A percentile compares a stretch with the other conserved stretches of the same genome.
phyloP scores from a whole-genome alignment of 2,329 filamentous ascomycete species.

The Macroventuria anomochaeta region DNA sequence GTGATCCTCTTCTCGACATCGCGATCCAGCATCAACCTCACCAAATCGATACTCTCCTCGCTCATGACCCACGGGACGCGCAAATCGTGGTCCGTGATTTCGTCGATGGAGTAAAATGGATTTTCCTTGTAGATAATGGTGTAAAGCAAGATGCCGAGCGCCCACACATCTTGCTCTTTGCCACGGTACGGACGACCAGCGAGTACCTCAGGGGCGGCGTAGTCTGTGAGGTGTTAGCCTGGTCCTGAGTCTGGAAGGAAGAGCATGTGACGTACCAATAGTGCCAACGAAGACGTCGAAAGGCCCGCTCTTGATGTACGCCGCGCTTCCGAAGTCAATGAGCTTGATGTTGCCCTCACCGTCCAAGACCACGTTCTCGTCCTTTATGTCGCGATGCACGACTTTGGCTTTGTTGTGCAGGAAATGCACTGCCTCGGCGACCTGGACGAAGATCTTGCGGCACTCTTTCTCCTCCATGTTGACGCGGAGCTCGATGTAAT shows the following conservation, averaged over 20 bases:
- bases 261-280: conserved; percentile 71
- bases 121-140: conserved; percentile 99
- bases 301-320: conserved; percentile 96
- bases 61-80: conserved; percentile 87
- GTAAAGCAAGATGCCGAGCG: conserved; percentile 93
- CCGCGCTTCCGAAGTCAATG: conserved; percentile 97
- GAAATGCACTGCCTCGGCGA: conserved; percentile 87
- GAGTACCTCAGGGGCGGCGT: conserved; percentile 96
- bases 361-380: conserved; percentile 96
- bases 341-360: conserved; percentile 95
- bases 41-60: conserved; percentile 90
- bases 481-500: conserved; percentile 94
- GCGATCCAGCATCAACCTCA: conserved; percentile 89
- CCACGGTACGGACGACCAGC: conserved; percentile 90
- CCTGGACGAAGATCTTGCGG: conserved; percentile 92
- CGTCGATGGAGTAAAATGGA: conserved; percentile 97
- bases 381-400: conserved; percentile 97
- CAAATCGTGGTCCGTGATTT: conserved; percentile 97
- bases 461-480: conserved; percentile 97
- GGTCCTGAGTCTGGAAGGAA: neutral
- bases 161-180: conserved; percentile 98
- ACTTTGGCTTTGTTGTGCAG: conserved; percentile 89
- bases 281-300: conserved; percentile 99
- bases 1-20: conserved; percentile 82
- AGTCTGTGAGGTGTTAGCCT: conserved; percentile 66